Evolutionary conservation across 2,329 filamentous ascomycete species (phyloP).

Genomic region (Aspergillus sojae): DNA sequence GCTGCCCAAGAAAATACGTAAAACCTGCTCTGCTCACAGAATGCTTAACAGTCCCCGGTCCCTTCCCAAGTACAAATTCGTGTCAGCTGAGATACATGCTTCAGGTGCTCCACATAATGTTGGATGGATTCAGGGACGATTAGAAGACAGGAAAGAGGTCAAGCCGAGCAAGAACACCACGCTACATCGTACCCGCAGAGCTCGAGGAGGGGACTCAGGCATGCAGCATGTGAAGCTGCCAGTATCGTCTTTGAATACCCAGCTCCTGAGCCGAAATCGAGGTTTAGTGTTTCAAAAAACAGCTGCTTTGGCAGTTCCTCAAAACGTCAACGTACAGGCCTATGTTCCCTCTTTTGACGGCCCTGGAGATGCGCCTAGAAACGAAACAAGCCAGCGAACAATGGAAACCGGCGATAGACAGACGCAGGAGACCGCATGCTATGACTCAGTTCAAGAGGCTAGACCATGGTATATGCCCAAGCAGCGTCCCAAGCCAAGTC

Average conservation of each 20-base stretch:
- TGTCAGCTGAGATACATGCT: not conserved
- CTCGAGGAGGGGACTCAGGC: not conserved
- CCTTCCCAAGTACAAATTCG: not conserved
- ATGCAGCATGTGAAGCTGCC: conserved; percentile 11
- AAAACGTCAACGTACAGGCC: conserved; percentile 34
- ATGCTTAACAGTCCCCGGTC: not conserved
- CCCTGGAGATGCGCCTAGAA: conserved; percentile 21
- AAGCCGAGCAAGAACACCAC: not conserved
- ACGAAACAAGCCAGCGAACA: not conserved
- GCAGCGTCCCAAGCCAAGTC: not conserved
- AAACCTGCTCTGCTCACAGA: not conserved
- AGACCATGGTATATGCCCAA: not conserved
- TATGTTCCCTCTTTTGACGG: conserved; percentile 35
- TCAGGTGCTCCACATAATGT: not conserved
- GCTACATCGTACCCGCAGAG: not conserved
- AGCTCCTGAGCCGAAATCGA: conserved; percentile 23
- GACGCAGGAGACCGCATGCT: not conserved
- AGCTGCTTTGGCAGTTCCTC: conserved; percentile 30
- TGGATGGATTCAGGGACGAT: not conserved
- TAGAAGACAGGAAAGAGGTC: not conserved
- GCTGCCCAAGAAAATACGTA: not conserved
- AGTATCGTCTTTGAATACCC: conserved; percentile 24
- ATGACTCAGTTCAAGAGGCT: not conserved
- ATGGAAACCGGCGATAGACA: not conserved
- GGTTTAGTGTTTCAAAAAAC: conserved; percentile 27